Base-by-base conservation (phyloP, 2,329 filamentous ascomycete genomes). In the Phaeomoniella chlamydospora region DNA sequence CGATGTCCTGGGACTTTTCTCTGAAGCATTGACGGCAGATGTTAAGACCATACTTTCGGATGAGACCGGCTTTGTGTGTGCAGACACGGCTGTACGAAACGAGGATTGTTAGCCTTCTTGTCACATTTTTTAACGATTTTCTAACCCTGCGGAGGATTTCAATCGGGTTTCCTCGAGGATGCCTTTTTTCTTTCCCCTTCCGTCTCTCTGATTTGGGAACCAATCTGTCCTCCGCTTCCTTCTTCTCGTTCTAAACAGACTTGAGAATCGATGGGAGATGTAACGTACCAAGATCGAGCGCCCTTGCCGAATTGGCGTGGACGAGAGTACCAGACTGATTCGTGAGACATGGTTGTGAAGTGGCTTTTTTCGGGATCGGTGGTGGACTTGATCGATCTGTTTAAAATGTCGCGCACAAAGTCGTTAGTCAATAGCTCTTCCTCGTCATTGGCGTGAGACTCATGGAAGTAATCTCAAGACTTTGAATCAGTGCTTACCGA, bases 271-370 rank as follows among this genome's bases (percentile, higher is more conserved):
- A 32, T 10, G 30, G 18, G 12, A 13, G 22, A 33, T 26, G 19
- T 22, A 16, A 43, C 45, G 16, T 50, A 51, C 48, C 51, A 54
- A 15, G 36, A 34, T 18, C 51, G 50, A 33, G 47, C 35, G 29
- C 47, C 47, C 43, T 49, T 49, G 41, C 47, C 47, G 35, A 34
- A 49, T 37, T 67, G 85, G 68, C 87, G 82, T 61, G 90, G 90
- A 67, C 90, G 87, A 61, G 86, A 94, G 80, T 92, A 94, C 87
- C 88, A 98, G 71, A 96, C 86, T 62, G 81, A 86, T 74, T 96
- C 88, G 86, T 83, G 79, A 67, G 78, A 78, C 78, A 83, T 83
- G 60, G 59, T 79, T 67, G 53, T 49, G 61, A n/a, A n/a, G n/a
- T n/a, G 58, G 57, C 51, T 47, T 33, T 26, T 40, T 19, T 19